Evolutionary conservation across 2,329 filamentous ascomycete species (phyloP).

Genomic region (Monilinia laxa): DNA sequence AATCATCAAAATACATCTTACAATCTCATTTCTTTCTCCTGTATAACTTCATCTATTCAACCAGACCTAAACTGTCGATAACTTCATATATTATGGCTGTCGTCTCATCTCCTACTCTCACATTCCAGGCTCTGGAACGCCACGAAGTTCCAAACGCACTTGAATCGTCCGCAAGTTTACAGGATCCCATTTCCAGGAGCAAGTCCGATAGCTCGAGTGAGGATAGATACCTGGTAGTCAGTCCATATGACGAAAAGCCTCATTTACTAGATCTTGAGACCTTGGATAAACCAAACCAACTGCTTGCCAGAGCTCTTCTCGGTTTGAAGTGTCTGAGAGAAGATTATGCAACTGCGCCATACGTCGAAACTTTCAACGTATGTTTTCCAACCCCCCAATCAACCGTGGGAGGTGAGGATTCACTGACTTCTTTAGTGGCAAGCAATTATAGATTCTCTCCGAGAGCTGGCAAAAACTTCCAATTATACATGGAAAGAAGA

Average conservation of each 20-base stretch:
- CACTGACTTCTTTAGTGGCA: slow-evolving; percentile 48
- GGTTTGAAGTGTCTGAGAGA: slow-evolving; percentile 59
- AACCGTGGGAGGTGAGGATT: neutral
- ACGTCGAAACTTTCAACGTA: slow-evolving; percentile 70
- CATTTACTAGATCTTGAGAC: slow-evolving; percentile 73
- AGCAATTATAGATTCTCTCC: slow-evolving; percentile 59
- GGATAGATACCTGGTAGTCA: slow-evolving; percentile 57
- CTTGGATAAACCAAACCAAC: slow-evolving; percentile 62
- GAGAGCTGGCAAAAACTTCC: slow-evolving; percentile 49
- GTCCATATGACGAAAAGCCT: slow-evolving; percentile 69
- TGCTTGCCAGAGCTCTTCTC: slow-evolving; percentile 71
- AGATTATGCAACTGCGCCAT: slow-evolving; percentile 76
- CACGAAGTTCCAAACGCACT: neutral
- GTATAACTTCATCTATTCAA: neutral
- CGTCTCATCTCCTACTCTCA: slow-evolving; percentile 23
- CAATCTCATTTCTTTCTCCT: neutral
- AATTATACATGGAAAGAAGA: slow-evolving; percentile 57
- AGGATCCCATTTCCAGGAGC: neutral
- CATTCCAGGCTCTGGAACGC: slow-evolving; percentile 8
- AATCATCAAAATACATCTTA: neutral
- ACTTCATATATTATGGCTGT: slow-evolving; percentile 23
- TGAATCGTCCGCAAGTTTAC: slow-evolving; percentile 6
- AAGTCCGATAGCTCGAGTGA: slow-evolving; percentile 16
- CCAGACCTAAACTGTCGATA: neutral
- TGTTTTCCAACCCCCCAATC: neutral